Base-by-base conservation (phyloP, 2,329 filamentous ascomycete species). In the Eutypa lata region DNA sequence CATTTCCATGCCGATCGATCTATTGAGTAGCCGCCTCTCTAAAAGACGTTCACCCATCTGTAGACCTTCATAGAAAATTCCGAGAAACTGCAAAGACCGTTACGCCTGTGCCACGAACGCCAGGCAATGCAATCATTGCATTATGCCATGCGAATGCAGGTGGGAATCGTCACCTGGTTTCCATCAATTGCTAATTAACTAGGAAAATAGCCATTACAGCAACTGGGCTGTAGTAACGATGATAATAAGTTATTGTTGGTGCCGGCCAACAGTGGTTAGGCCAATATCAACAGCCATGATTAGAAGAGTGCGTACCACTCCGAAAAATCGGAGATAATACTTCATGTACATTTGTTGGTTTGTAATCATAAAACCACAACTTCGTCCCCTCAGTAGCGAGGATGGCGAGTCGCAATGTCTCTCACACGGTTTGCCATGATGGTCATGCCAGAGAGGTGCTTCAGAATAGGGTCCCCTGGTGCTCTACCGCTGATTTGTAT, bases 401-500 rank as follows among this genome's bases (percentile, higher is more conserved):
- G 45, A 33, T 56, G 57, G n/a, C 53, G 59, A 35, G 63, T 28
- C 7, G 42, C 54, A 33, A 53, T 60, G 2, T 59, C 60, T 43
- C 61, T 59, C 24, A 68, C 59, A 43, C 59, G 56, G 33, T 55
- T 65, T 16, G 63, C 63, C 51, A 66, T 60, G 46, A 56, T 60
- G 26, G 75, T 74, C 68, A 81, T 74, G 56, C 64, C 66, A 37
- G 73, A 71, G 10, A 83, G 71, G 58, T 72, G 75, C 64, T 76
- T 77, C 45, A 83, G 67, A 16, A 75, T 70, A 21, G 73, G 69
- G 59, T 82, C 77, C 28, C 72, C 71, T 10, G 75, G 75, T n/a
- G 75, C 67, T 35, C 73, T 67, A 55, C 73, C 73, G 65, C 71
- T 76, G 56, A 83, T 74, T 50, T 73, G 75, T 60, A 79, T 71